Evolutionary conservation across 495 filamentous ascomycete species (phyloP).

Genomic region (Podospora pseudocomata): DNA sequence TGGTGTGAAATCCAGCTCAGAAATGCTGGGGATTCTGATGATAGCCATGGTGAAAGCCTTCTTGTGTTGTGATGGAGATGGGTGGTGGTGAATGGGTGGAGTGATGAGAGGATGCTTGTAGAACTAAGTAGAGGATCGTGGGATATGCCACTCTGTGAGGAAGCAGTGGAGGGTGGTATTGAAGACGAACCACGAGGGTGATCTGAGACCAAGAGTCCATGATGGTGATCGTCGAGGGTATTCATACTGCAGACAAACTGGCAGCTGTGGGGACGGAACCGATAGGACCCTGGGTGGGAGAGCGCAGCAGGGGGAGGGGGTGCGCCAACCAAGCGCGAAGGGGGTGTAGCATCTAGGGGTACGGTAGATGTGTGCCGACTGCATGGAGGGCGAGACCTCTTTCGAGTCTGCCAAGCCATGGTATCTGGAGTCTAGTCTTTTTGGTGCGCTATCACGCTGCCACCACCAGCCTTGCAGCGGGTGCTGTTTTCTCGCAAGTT

Average conservation of each 20-base stretch:
- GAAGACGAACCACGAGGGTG: conserved; percentile 1
- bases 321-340: neutral
- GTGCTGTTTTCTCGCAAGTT: neutral
- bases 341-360: neutral
- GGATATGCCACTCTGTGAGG: neutral
- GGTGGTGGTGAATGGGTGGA: neutral
- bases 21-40: neutral
- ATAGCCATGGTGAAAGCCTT: neutral
- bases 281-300: neutral
- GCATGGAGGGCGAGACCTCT: neutral
- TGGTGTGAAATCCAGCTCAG: neutral
- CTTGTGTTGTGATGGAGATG: neutral
- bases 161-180: neutral
- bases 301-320: neutral
- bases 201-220: conserved; percentile 9
- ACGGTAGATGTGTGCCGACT: neutral
- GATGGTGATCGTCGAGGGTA: conserved; percentile 13
- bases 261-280: neutral
- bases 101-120: neutral
- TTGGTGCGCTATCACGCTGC: neutral
- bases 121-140: neutral
- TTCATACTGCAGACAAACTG: neutral
- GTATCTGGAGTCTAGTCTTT: neutral
- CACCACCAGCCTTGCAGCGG: neutral
- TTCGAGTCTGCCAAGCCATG: neutral